Evolutionary conservation across 75 land plant genomes (phyloP), one percentile per base, ranked within the genome.

Genomic region (Azolla pinnata): DNA sequence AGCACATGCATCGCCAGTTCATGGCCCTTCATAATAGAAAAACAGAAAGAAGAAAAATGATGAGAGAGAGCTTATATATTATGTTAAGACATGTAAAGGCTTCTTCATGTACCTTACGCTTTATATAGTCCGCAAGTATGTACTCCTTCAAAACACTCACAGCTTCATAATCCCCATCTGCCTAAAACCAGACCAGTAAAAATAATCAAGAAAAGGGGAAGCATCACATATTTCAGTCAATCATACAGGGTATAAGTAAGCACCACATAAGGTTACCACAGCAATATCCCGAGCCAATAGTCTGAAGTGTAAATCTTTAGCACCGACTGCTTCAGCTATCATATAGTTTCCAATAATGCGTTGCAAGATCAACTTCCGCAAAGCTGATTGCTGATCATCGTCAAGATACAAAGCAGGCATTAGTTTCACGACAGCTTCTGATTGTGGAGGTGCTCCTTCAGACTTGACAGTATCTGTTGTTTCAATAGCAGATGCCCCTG

Each of bases 1-100:
- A 95, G 91, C 33, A 86, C 82, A 63, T 81, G 84, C 64, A 95
- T 63, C 44, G 97, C 85, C 74, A 95, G 83, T 79, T 95, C 99
- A 31, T 95, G 99, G 19, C 99, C 99, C 99, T 95, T 77, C 65
- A 66, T 27, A 14, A 2, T 7, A 46, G 21, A 46, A 46, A 23
- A 46, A 17, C 49, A 46, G 17, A 38, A 14, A 46, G n/a, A n/a
- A n/a, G n/a, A n/a, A n/a, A n/a, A n/a, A n/a, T n/a, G n/a, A n/a
- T n/a, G n/a, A n/a, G n/a, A n/a, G n/a, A n/a, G n/a, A n/a, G n/a
- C n/a, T n/a, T n/a, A n/a, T n/a, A n/a, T n/a, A n/a, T n/a, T n/a
- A n/a, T n/a, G n/a, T n/a, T n/a, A n/a, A n/a, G n/a, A n/a, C n/a
- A n/a, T n/a, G n/a, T n/a, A n/a, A n/a, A n/a, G n/a, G n/a, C n/a